Evolutionary conservation across 1,139 yeast species (phyloP).

Genomic region (Protomyces pachydermus): DNA sequence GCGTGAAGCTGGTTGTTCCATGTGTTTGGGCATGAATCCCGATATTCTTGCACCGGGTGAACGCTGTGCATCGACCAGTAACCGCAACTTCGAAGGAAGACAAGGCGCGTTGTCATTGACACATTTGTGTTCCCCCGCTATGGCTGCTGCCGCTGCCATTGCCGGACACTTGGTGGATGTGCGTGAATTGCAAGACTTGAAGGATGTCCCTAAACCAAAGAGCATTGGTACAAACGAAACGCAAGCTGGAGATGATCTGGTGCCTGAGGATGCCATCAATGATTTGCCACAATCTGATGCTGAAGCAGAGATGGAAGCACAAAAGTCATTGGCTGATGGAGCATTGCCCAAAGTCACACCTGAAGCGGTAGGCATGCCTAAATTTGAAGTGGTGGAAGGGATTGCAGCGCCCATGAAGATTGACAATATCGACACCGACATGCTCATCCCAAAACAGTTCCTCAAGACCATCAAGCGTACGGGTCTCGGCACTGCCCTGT

Average conservation of each 20-base stretch:
- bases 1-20: constrained; percentile 99
- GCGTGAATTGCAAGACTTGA: constrained; percentile 60
- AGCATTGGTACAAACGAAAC: constrained; percentile 58
- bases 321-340: constrained; percentile 32
- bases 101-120: constrained; percentile 97
- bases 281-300: constrained; percentile 35
- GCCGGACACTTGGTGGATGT: constrained; percentile 87
- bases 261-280: constrained; percentile 33
- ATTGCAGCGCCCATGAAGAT: constrained; percentile 89
- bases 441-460: constrained; percentile 96
- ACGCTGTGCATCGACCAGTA: constrained; percentile 97
- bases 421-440: constrained; percentile 96
- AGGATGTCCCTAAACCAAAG: constrained; percentile 33
- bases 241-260: constrained; percentile 45
- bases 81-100: constrained; percentile 98
- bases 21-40: constrained; percentile 99
- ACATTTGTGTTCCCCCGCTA: constrained; percentile 95
- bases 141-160: constrained; percentile 99
- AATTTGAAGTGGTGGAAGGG: constrained; percentile 70
- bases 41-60: constrained; percentile 91
- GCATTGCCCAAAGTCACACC: constrained; percentile 36
- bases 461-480: constrained; percentile 96
- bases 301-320: constrained; percentile 41
- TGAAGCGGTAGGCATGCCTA: constrained; percentile 57
- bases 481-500: constrained; percentile 80